A percentile compares a stretch with the other conserved stretches of the same genome.
These are phyloP conservation scores for Paecilomyces sp. DNA, from an alignment of 2,329 filamentous ascomycete genomes.

Conservation along the genomic window DNA sequence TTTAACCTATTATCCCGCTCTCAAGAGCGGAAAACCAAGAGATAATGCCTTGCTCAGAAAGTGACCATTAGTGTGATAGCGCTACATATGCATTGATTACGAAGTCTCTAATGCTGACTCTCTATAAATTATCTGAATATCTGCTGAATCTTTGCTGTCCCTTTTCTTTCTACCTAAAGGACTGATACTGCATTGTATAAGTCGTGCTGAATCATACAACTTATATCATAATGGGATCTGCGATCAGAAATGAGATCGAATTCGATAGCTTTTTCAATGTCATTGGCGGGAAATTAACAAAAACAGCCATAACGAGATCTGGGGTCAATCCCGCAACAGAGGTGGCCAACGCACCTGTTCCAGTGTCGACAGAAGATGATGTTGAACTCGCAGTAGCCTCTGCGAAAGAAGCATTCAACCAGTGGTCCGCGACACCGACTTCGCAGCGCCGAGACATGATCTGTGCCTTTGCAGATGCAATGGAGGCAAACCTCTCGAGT, in stretches of 20 bases:
- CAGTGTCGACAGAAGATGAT: background rate
- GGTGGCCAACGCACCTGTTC: background rate
- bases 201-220: background rate
- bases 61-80: no score
- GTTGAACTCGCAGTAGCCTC: background rate
- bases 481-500: background rate
- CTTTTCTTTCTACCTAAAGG: background rate
- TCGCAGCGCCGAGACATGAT: background rate
- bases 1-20: background rate
- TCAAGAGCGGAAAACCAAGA: background rate
- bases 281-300: background rate
- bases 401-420: background rate
- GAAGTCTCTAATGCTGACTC: no score
- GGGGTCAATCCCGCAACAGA: background rate
- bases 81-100: no score
- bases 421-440: background rate
- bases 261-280: background rate
- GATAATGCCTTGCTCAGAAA: no score
- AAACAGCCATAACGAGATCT: background rate
- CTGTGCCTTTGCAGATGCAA: background rate
- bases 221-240: background rate
- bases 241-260: background rate
- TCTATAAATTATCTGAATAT: no score
- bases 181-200: background rate
- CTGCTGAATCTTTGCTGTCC: background rate